A percentile compares a stretch with the other conserved stretches of the same genome.
Conservation (phyloP, 75 land plant species). For the Adiantum capillusveneris region DNA sequence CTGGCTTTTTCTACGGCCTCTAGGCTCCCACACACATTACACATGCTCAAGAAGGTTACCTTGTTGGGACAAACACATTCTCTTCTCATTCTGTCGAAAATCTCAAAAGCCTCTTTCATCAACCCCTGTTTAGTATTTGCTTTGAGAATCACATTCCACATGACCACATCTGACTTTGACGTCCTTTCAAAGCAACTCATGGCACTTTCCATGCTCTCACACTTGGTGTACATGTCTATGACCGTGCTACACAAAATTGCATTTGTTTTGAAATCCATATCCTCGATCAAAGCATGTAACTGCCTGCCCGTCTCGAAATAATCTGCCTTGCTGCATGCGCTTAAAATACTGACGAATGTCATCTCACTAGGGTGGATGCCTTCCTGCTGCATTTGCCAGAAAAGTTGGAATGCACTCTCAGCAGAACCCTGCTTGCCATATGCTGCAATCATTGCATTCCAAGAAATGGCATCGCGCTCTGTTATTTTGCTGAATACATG, state of each 20-base stretch:
- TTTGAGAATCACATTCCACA: slow-evolving; percentile 7
- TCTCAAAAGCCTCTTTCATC: slow-evolving; percentile 1
- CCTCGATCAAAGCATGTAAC: no score
- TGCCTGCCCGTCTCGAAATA: no score
- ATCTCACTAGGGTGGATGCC: slow-evolving; percentile 2
- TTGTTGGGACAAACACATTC: slow-evolving; percentile 1
- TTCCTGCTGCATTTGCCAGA: no score
- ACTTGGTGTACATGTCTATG: background rate
- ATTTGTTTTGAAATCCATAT: no score
- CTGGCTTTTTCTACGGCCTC: background rate
- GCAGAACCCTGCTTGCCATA: background rate
- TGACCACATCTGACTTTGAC: background rate
- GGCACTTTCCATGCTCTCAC: no score
- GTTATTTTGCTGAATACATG: no score
- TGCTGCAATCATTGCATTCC: slow-evolving; percentile 1
- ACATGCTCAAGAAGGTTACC: slow-evolving; percentile 2
- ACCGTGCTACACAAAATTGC: background rate
- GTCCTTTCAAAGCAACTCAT: background rate
- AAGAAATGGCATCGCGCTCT: background rate
- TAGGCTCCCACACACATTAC: slow-evolving; percentile 6
- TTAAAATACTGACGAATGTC: slow-evolving; percentile 11
- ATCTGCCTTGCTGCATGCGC: no score
- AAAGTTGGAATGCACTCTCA: background rate
- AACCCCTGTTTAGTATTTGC: slow-evolving; percentile 1
- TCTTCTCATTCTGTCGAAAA: slow-evolving; percentile 3